Evolutionary conservation across 2,329 filamentous ascomycete genomes (phyloP), one percentile per base, ranked within the genome.

Genomic region (Talaromyces sp.): DNA sequence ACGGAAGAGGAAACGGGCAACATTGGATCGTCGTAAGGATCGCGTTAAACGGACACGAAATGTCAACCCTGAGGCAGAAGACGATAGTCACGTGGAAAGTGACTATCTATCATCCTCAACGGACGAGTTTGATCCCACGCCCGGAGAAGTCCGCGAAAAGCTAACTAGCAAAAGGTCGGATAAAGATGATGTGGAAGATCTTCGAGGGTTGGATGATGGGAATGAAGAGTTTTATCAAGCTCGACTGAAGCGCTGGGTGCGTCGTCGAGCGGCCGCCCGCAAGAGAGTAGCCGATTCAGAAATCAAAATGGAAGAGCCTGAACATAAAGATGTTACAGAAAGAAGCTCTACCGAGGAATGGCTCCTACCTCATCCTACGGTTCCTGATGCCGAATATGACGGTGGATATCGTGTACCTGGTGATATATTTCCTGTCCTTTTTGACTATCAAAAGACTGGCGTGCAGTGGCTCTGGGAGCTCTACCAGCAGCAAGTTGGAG

Each of bases 381-480:
- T 90, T 43, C 83, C 90, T 0, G 93, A 97, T 75, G 86, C 91
- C 58, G 79, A 84, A 5, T 87, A 97, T 59, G 88, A 90, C 61
- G 89, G 91, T 45, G 90, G 87, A 3, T 87, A 96, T 64, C 90
- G 86, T 60, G 83, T 99, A 4, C 95, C 95, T 0, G 95, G 95
- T 1, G 95, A 99, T 71, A 94, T 99, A 8, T 93, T 91, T 69
- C 92, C 93, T 0, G 92, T 92, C 2, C 81, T 99, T 0, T 99
- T 98, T 72, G 92, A 96, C 68, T 99, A 99, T 70, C 95, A 99
- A 73, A 97, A 97, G 77, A 97, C 93, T 0, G 93, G 94, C 3
- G 93, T 99, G 3, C 91, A 97, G 74, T 99, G 95, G 95, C 85
- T 99, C 7, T 93, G 92, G 75, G 94, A 99, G 76, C 82, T 99